Base-by-base conservation (phyloP, 352 stramenopile species). In the Pythium sp. region DNA sequence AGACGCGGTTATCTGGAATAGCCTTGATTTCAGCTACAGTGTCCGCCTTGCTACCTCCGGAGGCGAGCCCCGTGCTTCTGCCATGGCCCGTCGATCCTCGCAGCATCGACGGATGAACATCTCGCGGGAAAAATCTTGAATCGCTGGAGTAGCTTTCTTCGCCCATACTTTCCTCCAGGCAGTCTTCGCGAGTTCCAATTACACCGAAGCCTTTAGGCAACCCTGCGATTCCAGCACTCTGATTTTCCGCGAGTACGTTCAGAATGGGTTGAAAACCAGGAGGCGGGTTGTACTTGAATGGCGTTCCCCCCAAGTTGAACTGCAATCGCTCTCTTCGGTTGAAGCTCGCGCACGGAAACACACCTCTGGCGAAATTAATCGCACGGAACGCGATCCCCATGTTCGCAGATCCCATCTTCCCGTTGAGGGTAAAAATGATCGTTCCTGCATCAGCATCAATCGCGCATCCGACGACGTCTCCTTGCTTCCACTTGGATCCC, bases 381-480 rank as follows among this genome's bases (percentile, higher is more conserved):
- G 84, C 82, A 24, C 86, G 81, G 65, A 96, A 96, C 32, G 89
- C 89, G 18, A 94, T 76, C 11, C 87, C 89, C 89, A 96, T 95
- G 66, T 94, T 94, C 18, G 79, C 78, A 11, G 84, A 93, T 61
- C 80, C 76, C 84, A 94, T 92, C 63, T 96, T 89, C 8, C 94
- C 94, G 70, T 98, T 98, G 14, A 98, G 77, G 36, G 85, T 94
- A 69, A 98, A 98, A 57, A 95, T 89, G 65, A 98, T 90, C 15
- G 86, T 91, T 9, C 90, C 87, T 49, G 85, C 81, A 68, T 98
- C 91, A 32, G 88, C 80, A 65, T 98, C 91, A 38, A 98, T 83
- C 11, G 78, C 82, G 70, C 92, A 98, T 14, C 94, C 93, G 15
- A 98, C 80, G 30, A 98, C 86, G 55, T 98, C 94, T 18, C 92